Evolutionary conservation across 148 eudicot genomes (phyloP).

Genomic region (Spergularia marina): DNA sequence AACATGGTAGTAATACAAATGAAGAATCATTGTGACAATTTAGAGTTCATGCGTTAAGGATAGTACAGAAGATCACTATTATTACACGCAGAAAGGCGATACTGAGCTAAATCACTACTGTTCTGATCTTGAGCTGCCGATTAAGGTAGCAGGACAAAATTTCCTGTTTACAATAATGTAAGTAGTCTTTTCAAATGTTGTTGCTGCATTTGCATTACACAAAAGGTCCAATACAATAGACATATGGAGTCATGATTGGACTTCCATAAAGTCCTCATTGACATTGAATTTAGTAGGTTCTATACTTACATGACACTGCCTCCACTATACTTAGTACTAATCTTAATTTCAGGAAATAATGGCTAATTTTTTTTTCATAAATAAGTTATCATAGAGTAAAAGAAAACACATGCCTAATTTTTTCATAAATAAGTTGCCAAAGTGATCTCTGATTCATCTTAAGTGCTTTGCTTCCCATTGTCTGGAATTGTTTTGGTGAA

Average conservation of each 20-base stretch:
- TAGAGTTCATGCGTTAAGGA: background rate
- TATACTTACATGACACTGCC: conserved; percentile 13
- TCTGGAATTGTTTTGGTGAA: background rate
- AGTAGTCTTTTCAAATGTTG: conserved; percentile 7
- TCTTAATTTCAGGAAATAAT: too few relatives aligned
- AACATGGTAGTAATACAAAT: background rate
- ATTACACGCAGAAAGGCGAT: background rate
- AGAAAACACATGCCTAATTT: conserved; percentile 10
- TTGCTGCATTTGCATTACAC: conserved; percentile 15
- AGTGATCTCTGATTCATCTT: conserved; percentile 24
- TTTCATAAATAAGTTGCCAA: conserved; percentile 1
- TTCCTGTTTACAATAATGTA: conserved; percentile 16
- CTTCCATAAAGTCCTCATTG: conserved; percentile 16
- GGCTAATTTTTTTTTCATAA: too few relatives aligned
- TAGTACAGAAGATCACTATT: background rate
- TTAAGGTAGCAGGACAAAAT: background rate
- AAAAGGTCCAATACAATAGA: conserved; percentile 1
- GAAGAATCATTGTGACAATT: background rate
- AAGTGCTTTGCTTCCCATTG: conserved; percentile 7
- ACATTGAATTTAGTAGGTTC: conserved; percentile 3
- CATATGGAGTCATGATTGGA: conserved; percentile 22
- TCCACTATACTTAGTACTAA: conserved; percentile 18
- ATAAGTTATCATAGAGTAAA: background rate
- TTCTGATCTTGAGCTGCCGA: conserved; percentile 7
- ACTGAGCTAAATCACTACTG: conserved; percentile 3